A percentile compares a stretch with the other conserved stretches of the same genome.
Conservation (phyloP, 352 stramenopile species). For the Pythium volutum region DNA sequence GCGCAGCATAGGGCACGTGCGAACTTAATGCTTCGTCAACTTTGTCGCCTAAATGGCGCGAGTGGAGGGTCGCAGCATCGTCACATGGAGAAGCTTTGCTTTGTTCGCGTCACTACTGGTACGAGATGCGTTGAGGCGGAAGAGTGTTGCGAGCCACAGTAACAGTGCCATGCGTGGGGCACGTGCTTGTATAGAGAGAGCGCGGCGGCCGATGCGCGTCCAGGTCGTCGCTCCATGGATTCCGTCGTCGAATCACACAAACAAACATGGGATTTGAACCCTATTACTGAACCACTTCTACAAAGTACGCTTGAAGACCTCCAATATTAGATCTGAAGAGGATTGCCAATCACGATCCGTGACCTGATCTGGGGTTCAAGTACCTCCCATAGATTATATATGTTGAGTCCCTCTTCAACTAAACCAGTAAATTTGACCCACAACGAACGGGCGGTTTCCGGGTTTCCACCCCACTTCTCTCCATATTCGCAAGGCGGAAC, state of each 20-base stretch:
- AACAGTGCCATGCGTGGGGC: too few species aligned
- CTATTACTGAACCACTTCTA: background rate
- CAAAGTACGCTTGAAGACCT: constrained; percentile 13
- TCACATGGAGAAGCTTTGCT: background rate
- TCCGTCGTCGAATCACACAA: background rate
- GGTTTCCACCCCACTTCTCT: background rate
- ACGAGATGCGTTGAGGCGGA: too few species aligned
- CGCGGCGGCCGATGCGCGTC: background rate
- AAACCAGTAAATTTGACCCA: constrained; percentile 2
- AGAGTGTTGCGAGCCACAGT: too few species aligned
- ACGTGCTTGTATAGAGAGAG: too few species aligned
- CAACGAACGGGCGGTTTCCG: constrained; percentile 11
- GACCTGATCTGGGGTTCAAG: background rate
- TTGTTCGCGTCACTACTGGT: background rate
- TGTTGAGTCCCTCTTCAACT: constrained; percentile 6
- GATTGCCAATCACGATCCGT: background rate
- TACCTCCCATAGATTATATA: constrained; percentile 12
- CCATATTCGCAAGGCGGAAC: background rate
- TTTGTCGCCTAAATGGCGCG: constrained; percentile 10
- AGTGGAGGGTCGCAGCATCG: background rate
- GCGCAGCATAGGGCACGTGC: too few species aligned
- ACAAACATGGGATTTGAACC: background rate
- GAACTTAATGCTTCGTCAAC: constrained; percentile 8
- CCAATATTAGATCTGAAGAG: constrained; percentile 1
- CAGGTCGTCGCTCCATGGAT: background rate